Base-by-base conservation (phyloP, 176 grass and related monocot genomes). In the Oryza meridionalis region DNA sequence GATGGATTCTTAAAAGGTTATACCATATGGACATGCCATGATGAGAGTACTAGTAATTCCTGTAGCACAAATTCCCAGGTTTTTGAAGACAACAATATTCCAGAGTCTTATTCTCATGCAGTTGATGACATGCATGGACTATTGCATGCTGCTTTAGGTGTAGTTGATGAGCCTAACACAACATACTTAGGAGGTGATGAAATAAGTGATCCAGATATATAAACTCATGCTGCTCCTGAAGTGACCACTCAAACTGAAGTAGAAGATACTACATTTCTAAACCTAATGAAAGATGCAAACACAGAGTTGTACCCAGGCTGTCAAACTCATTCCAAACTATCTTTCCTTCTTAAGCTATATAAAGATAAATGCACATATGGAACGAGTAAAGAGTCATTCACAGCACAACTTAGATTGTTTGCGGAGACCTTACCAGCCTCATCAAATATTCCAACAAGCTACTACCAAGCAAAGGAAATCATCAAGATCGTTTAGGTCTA, bases 311-410 rank as follows among this genome's bases (percentile, higher is more conserved):
- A 67, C 27, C 27, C 2, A 67, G 27, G 72, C 16, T 75, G 27
- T 17, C 31, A 50, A 35, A 53, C 17, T 19, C 26, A 75, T 33
- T 75, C 47, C 72, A 75, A 75, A 75, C 16, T 75, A 7, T 75
- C 72, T 75, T 75, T 55, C 14, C 19, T 55, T 75, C 47, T 53
- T 25, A 75, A 75, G 25, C 46, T 75, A 21, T 75, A 75, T 51
- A 45, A 75, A 74, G 15, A 51, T 3, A 74, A 74, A 74, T 31
- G 71, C 25, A 29, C 15, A 7, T 51, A 50, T 27, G 45, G 38
- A 74, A 31, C 71, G 4, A 50, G 44, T 26, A 51, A 35, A 35
- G 45, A 53, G 26, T 47, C 26, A 32, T 32, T 75, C 72, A 75
- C 1, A 11, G 8, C 46, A 50, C 26, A 75, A 51, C 71, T 73